phyloP scores from a whole-genome alignment of 768 basidiomycete species.

The Coprinopsis cinerea region DNA sequence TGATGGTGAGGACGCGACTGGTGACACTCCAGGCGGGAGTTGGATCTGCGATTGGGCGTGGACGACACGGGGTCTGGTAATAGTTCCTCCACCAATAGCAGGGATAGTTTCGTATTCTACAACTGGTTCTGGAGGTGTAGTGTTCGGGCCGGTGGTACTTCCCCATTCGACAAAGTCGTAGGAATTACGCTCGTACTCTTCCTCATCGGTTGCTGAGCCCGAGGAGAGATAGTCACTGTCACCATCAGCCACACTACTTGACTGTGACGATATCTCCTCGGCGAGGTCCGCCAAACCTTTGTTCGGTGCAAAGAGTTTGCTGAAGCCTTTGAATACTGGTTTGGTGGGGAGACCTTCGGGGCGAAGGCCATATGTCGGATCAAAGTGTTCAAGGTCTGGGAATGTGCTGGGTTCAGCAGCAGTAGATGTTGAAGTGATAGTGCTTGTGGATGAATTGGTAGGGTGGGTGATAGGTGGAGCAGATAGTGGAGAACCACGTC shows the following conservation, averaged over 20 bases:
- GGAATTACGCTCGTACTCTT: conserved; percentile 37
- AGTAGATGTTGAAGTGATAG: conserved; percentile 17
- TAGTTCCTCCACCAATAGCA: conserved; percentile 85
- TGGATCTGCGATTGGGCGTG: conserved; percentile 81
- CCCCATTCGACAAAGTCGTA: conserved; percentile 67
- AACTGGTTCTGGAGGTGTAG: conserved; percentile 40
- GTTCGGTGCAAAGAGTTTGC: conserved; percentile 61
- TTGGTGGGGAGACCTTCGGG: conserved; percentile 87
- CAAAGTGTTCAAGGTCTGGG: conserved; percentile 72
- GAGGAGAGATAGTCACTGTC: conserved; percentile 28
- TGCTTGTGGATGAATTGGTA: conserved; percentile 14
- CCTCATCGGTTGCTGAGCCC: conserved; percentile 14
- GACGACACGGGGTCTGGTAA: conserved; percentile 78
- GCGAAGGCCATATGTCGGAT: conserved; percentile 93
- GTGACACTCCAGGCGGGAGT: conserved; percentile 25
- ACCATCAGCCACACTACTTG: conserved; percentile 34
- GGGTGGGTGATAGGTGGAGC: conserved; percentile 15
- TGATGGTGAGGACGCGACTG: conserved; percentile 15
- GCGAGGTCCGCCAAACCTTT: conserved; percentile 76
- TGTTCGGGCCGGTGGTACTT: conserved; percentile 32
- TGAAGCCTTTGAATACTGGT: conserved; percentile 74
- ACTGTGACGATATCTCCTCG: conserved; percentile 46
- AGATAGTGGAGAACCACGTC: conserved; percentile 22
- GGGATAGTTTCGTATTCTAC: conserved; percentile 83
- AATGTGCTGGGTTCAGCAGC: conserved; percentile 20